Conservation (phyloP, 148 eudicot species). For the Pharnaceum exiguum region DNA sequence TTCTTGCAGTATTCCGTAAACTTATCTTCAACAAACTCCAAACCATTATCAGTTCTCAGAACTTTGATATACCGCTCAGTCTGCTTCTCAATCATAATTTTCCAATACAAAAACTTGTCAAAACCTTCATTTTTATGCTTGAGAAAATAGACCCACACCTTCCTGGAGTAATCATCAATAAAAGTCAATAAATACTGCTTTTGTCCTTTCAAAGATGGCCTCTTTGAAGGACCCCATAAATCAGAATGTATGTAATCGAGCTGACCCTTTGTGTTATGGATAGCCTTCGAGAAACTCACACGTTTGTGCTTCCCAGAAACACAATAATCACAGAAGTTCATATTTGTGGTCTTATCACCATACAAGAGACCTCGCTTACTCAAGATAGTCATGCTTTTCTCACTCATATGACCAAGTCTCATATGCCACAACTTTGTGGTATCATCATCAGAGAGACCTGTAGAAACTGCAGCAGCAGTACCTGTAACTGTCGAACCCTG, state of each 20-base stretch:
- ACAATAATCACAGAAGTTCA: too few relatives aligned
- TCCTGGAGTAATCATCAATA: neutral
- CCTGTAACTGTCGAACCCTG: too few relatives aligned
- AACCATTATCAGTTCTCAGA: neutral
- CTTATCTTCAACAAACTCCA: neutral
- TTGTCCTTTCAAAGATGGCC: neutral
- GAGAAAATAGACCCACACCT: neutral
- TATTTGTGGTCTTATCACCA: too few relatives aligned
- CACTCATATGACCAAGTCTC: too few relatives aligned
- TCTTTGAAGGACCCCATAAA: neutral
- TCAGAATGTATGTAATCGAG: conserved; percentile 9
- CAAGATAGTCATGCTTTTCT: too few relatives aligned
- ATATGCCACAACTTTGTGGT: too few relatives aligned
- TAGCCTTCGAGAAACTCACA: too few relatives aligned
- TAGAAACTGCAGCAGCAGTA: too few relatives aligned
- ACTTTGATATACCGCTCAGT: conserved; percentile 17
- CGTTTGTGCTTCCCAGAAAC: too few relatives aligned
- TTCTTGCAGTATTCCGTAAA: neutral
- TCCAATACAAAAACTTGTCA: conserved; percentile 5
- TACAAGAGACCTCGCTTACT: too few relatives aligned
- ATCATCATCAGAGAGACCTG: too few relatives aligned
- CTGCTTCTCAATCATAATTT: conserved; percentile 1
- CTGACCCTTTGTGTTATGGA: neutral
- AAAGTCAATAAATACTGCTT: neutral
- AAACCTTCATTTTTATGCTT: neutral